Evolutionary conservation across 2,329 filamentous ascomycete genomes (phyloP), one percentile per base, ranked within the genome.

Genomic region (Cercospora janseana): DNA sequence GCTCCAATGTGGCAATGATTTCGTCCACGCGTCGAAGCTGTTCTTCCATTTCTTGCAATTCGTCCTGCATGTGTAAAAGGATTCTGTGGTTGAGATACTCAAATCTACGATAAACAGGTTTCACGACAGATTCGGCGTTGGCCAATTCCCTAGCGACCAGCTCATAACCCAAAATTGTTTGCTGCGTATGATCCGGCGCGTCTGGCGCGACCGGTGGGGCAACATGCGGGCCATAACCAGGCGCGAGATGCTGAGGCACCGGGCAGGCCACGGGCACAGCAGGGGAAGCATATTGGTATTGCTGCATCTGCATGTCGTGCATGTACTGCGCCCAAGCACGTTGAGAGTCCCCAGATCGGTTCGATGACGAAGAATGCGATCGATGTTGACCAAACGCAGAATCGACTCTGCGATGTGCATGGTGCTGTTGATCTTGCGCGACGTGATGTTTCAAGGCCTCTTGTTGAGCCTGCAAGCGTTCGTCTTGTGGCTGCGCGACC

Each of bases 11-110:
- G 10, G 72, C 71, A 62, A 80, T 75, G 32, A 74, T 73, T 54
- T 80, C 76, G 49, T 95, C 91, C 1, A 93, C 70, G 0, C 76
- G 74, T 13, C 81, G 79, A 1, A 96, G 77, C 50, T 91, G 82
- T 61, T 89, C 84, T 68, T 95, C 90, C 28, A 95, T 74, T 60
- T 92, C 86, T 23, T 78, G 76, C 13, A 95, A 80, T 66, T 95
- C 88, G 63, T 95, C 89, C 68, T 95, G 91, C 12, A 95, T 75
- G 55, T 93, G 84, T 0, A 95, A 75, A 2, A 96, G 72, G 2
- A 95, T 72, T 2, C 91, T 83, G 65, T 95, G 89, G 61, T 93
- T 91, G 13, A 95, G 72, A 8, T 81, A 78, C 65, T 88, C 85
- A 63, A 96, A 96, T 49, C 85, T 85, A 34, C 91, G 82, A 67